Evolutionary conservation across 495 filamentous ascomycete genomes (phyloP).

Genomic region (Trichoderma gamsii): DNA sequence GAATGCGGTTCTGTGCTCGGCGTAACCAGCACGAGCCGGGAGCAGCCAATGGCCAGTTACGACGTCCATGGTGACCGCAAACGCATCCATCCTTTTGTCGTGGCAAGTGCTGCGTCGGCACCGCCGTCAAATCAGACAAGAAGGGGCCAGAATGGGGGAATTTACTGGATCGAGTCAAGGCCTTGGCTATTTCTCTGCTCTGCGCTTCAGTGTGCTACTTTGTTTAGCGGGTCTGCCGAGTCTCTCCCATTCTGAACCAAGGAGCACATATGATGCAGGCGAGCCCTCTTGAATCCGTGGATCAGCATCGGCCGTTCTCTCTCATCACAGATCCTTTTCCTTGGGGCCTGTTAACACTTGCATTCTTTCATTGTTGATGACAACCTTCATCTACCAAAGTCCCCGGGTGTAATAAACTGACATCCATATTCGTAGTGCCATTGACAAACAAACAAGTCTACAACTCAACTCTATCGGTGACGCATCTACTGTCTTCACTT

Average conservation of each 20-base stretch:
- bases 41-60: background rate
- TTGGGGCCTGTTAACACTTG: background rate
- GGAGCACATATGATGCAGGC: background rate
- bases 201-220: constrained; percentile 3
- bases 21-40: background rate
- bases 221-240: background rate
- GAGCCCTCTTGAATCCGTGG: background rate
- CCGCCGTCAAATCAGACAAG: background rate
- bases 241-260: background rate
- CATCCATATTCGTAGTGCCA: too few species aligned
- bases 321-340: background rate
- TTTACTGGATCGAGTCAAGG: background rate
- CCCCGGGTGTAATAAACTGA: too few species aligned
- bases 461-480: background rate
- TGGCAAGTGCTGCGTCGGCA: constrained; percentile 11
- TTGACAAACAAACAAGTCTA: background rate
- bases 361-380: background rate
- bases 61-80: background rate
- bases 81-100: background rate
- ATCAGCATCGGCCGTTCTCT: background rate
- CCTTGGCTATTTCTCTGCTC: background rate
- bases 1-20: background rate
- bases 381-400: too few species aligned
- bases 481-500: background rate
- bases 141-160: background rate